Conservation (phyloP, 2,329 filamentous ascomycete species). For the Lasiodiplodia hormozganensis region DNA sequence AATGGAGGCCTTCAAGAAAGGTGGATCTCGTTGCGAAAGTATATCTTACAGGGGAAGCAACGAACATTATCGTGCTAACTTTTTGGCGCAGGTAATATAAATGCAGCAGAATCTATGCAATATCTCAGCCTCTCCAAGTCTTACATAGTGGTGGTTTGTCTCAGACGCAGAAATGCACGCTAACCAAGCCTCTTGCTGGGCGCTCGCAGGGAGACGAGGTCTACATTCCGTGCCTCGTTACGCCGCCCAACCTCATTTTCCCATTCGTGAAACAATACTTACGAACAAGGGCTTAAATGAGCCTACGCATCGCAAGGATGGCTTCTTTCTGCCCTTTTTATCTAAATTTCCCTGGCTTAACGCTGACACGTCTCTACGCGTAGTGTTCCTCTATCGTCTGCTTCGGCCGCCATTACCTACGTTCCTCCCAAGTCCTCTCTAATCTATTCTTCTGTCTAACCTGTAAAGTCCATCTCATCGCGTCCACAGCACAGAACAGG, state of each 20-base stretch:
- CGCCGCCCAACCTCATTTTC: constrained; percentile 2
- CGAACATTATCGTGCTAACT: neutral
- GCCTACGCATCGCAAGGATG: neutral
- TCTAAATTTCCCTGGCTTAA: neutral
- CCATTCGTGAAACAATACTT: neutral
- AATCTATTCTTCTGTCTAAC: neutral
- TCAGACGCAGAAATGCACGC: constrained; percentile 8
- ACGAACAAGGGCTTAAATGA: neutral
- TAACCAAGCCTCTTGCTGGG: neutral
- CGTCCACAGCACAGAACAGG: no score
- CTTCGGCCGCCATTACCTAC: neutral
- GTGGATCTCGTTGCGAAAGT: neutral
- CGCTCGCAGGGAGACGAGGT: neutral
- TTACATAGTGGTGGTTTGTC: neutral
- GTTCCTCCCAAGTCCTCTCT: neutral
- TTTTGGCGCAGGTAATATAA: neutral
- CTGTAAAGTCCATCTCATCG: no score
- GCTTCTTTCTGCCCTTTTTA: neutral
- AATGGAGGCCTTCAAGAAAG: neutral
- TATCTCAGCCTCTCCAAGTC: neutral
- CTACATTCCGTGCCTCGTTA: constrained; percentile 13
- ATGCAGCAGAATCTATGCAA: no score
- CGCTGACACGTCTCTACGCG: neutral
- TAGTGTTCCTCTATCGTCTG: neutral
- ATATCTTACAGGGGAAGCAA: neutral